Conservation (phyloP, 73 alveolate species). For the Effrenium voratum region DNA sequence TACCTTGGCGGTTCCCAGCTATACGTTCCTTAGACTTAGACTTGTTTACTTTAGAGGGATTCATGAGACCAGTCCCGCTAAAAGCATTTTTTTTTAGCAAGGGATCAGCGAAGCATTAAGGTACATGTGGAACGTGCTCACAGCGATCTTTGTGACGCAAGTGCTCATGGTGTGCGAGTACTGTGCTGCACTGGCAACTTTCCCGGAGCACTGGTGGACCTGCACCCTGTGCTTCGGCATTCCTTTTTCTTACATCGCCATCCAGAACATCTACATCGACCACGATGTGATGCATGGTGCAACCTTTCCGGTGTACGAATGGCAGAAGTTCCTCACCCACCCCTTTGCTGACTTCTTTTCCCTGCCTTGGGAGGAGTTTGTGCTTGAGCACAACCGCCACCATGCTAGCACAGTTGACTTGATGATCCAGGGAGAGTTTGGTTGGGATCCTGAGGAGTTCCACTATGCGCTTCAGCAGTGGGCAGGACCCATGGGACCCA, state of each 20-base stretch:
- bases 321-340: conserved; percentile 70
- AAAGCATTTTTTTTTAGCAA: no score
- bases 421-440: conserved; percentile 44
- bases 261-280: conserved; percentile 42
- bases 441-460: conserved; percentile 66
- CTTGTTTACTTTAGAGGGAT: no score
- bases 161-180: conserved; percentile 59
- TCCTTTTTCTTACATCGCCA: conserved; percentile 73
- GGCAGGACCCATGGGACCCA: conserved; percentile 68
- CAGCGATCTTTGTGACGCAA: conserved; percentile 31
- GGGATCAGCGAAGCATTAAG: no score
- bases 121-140: no score
- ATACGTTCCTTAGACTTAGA: no score
- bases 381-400: conserved; percentile 44
- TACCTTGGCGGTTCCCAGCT: no score
- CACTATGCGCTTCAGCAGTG: conserved; percentile 72
- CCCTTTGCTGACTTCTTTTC: conserved; percentile 37
- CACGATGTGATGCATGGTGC: conserved; percentile 85
- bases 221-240: conserved; percentile 70
- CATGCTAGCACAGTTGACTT: conserved; percentile 73
- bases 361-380: conserved; percentile 49
- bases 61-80: no score
- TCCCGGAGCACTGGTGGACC: conserved; percentile 86
- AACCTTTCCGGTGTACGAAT: conserved; percentile 67
- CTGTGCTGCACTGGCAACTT: conserved; percentile 65